Base-by-base conservation (phyloP, 2,329 filamentous ascomycete genomes). In the Cladosporium sp. region DNA sequence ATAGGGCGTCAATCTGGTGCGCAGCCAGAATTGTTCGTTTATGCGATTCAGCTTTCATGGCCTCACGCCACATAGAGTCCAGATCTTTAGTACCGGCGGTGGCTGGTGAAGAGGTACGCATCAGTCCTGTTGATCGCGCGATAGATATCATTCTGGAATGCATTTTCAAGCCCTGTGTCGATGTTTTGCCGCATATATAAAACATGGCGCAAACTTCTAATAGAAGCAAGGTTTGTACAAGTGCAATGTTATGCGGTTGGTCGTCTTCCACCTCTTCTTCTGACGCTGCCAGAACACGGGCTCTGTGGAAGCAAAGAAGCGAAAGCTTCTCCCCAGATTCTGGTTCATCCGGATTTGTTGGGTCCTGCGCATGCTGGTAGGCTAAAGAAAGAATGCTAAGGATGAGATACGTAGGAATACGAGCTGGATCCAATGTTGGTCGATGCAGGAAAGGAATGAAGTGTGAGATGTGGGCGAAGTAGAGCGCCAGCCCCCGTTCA, bases 151-250 rank as follows among this genome's bases (percentile, higher is more conserved):
- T 79, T 11, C 73, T 75, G 0, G 76, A 74, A 60, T 82, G 80
- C 70, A 79, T 77, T 30, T 77, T 76, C 14, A 79, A 73, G 2
- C 76, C 78, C 26, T 74, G 74, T 1, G 71, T 68, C 0, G 78
- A 79, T 58, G 76, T 68, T 1, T 72, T 65, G 0, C 78, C 77
- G 65, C 78, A 80, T 26, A 80, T 73, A 63, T 80, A 81, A 73
- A 81, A 77, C 73, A 80, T 80, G n/a, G 79, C 74, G 60, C 73
- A 80, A 8, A 80, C 76, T 58, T 81, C 74, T 1, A 81, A 74
- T 7, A 82, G 69, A 2, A 80, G 64, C 30, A 79, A 78, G 2
- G 77, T 69, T 64, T 82, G 80, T 0, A 81, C 73, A 16, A 77
- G 66, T 5, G 69, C 61, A 8, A 77, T 66, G 16, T 70, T 72